These are phyloP conservation scores for Tuber calosporum DNA, from an alignment of 495 filamentous ascomycete species.

Conservation along the genomic window DNA sequence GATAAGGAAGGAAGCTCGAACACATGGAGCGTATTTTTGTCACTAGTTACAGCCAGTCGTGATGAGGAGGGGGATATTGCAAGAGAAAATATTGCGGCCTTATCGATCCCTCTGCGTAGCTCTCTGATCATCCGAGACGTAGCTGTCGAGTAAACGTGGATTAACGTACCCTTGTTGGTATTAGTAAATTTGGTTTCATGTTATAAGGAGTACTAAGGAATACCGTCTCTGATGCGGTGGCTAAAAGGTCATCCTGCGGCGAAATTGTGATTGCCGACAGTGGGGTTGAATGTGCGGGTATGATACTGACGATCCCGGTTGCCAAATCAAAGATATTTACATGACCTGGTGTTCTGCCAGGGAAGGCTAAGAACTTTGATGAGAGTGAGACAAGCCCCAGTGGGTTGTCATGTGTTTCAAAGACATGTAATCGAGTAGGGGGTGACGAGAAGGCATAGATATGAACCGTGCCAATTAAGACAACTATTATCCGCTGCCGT, in stretches of 20 bases:
- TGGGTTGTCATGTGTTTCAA: constrained; percentile 82
- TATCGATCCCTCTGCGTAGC: constrained; percentile 79
- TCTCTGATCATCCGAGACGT: constrained; percentile 75
- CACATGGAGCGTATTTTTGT: constrained; percentile 90
- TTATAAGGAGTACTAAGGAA: constrained; percentile 9
- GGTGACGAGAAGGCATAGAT: constrained; percentile 72
- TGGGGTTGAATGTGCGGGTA: constrained; percentile 77
- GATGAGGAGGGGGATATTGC: constrained; percentile 73
- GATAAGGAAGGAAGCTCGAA: constrained; percentile 60
- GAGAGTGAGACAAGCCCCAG: constrained; percentile 74
- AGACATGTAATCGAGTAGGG: constrained; percentile 63
- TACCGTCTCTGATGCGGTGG: constrained; percentile 85
- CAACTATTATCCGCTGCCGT: constrained; percentile 69
- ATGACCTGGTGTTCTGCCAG: constrained; percentile 75
- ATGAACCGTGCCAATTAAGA: constrained; percentile 72
- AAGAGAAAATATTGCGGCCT: constrained; percentile 76
- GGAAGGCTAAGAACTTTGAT: constrained; percentile 65
- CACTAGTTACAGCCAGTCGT: constrained; percentile 84
- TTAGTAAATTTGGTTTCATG: constrained; percentile 14
- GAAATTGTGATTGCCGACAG: constrained; percentile 76
- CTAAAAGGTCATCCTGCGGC: constrained; percentile 69
- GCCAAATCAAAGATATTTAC: constrained; percentile 82
- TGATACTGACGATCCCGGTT: constrained; percentile 82
- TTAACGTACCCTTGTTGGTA: constrained; percentile 63
- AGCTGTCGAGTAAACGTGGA: constrained; percentile 71